Conservation (phyloP, 441 rosid genomes). For the Populus hybrid region DNA sequence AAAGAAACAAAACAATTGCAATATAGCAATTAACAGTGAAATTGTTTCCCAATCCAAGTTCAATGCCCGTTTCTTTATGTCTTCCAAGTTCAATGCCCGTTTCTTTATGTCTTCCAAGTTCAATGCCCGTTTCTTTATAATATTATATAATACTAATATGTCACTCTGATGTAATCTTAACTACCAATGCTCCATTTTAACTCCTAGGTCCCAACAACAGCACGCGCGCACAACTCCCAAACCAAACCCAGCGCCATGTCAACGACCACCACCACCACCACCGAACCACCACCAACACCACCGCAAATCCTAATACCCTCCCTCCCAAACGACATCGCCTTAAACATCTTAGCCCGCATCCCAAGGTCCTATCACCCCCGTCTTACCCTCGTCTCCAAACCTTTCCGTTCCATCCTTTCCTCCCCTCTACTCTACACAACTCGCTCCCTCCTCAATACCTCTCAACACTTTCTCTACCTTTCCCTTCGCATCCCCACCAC, state of each 20-base stretch:
- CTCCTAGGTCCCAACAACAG: too few species aligned
- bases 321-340: constrained; percentile 58
- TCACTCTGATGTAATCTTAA: too few species aligned
- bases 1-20: too few species aligned
- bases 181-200: too few species aligned
- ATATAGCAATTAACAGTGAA: too few species aligned
- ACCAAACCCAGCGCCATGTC: constrained; percentile 1
- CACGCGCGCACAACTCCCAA: background rate
- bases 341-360: constrained; percentile 65
- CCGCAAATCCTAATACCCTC: constrained; percentile 38
- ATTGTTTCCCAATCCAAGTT: too few species aligned
- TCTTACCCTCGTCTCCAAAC: constrained; percentile 63
- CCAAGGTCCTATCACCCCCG: constrained; percentile 57
- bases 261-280: constrained; percentile 8
- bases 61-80: too few species aligned
- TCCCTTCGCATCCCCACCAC: constrained; percentile 37
- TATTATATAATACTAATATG: too few species aligned
- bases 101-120: too few species aligned
- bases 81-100: too few species aligned
- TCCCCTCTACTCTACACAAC: constrained; percentile 57
- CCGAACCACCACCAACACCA: background rate
- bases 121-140: too few species aligned
- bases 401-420: constrained; percentile 50
- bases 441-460: constrained; percentile 46
- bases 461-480: constrained; percentile 33